phyloP scores from a whole-genome alignment of 177 flowering plant genomes.

The Vitis hybrid region DNA sequence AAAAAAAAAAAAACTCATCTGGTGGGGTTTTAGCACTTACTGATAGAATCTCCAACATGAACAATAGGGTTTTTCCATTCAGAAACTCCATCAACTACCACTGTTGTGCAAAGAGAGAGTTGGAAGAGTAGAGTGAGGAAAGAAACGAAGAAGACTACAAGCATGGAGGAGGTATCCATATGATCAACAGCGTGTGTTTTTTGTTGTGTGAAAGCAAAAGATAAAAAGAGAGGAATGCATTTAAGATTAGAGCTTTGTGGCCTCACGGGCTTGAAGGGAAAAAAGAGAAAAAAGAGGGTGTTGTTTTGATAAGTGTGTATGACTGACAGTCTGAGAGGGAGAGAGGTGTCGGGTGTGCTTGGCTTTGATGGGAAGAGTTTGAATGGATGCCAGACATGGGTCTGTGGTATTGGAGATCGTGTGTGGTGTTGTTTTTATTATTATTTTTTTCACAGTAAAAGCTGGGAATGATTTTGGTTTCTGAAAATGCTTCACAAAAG shows the following conservation, averaged over 20 bases:
- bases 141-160: constrained; percentile 18
- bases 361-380: constrained; percentile 27
- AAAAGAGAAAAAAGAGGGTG: background rate
- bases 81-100: constrained; percentile 70
- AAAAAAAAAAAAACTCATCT: background rate
- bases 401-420: constrained; percentile 10
- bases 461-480: constrained; percentile 30
- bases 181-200: background rate
- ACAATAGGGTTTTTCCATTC: constrained; percentile 62
- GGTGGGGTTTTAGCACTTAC: constrained; percentile 39
- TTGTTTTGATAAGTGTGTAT: constrained; percentile 8
- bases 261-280: background rate
- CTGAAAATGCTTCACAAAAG: constrained; percentile 4
- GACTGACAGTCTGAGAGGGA: constrained; percentile 7
- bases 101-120: constrained; percentile 39
- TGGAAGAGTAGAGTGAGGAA: constrained; percentile 25
- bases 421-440: constrained; percentile 11
- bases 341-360: constrained; percentile 33
- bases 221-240: background rate
- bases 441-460: constrained; percentile 28
- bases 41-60: constrained; percentile 73
- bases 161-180: constrained; percentile 26
- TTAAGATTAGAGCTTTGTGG: constrained; percentile 1
- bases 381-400: constrained; percentile 36
- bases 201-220: background rate